These are phyloP conservation scores for Starmerella geochares DNA, from an alignment of 805 yeast species.

Conservation along the genomic window DNA sequence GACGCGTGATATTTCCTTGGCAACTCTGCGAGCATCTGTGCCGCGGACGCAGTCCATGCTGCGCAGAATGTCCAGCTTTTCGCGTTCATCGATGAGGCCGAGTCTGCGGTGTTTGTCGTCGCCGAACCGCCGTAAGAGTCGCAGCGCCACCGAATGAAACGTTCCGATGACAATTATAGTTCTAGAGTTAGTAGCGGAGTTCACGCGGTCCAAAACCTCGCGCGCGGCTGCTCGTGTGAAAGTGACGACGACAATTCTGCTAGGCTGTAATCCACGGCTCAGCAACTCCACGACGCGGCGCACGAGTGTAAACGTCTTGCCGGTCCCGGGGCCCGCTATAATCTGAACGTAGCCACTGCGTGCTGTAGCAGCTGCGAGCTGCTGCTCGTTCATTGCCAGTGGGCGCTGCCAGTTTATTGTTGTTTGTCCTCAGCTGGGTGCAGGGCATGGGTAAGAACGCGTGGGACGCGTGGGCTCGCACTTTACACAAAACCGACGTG, in stretches of 20 bases:
- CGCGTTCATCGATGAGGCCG: conserved; percentile 59
- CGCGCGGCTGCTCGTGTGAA: conserved; percentile 88
- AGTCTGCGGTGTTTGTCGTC: conserved; percentile 31
- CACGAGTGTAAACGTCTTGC: conserved; percentile 74
- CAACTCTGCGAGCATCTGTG: conserved; percentile 31
- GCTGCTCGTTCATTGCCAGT: conserved; percentile 34
- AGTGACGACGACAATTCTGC: conserved; percentile 69
- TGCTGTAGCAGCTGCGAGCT: conserved; percentile 38
- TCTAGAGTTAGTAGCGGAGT: conserved; percentile 18
- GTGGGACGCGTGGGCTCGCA: not conserved
- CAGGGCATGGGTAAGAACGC: not conserved
- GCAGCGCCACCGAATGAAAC: conserved; percentile 72
- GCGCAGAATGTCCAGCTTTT: conserved; percentile 39
- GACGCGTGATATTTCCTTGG: not conserved
- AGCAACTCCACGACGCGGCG: conserved; percentile 67
- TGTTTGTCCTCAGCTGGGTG: not conserved
- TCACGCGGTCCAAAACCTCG: conserved; percentile 65
- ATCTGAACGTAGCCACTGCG: conserved; percentile 41
- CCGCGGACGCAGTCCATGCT: not conserved
- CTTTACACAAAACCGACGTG: too few relatives aligned
- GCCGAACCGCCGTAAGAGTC: conserved; percentile 51
- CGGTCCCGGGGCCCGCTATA: conserved; percentile 60
- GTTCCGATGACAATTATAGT: conserved; percentile 63
- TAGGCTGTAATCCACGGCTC: conserved; percentile 44
- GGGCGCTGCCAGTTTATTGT: not conserved